Evolutionary conservation across 352 stramenopile species (phyloP), one percentile per base, ranked within the genome.

Genomic region (Phytopythium sindhum): DNA sequence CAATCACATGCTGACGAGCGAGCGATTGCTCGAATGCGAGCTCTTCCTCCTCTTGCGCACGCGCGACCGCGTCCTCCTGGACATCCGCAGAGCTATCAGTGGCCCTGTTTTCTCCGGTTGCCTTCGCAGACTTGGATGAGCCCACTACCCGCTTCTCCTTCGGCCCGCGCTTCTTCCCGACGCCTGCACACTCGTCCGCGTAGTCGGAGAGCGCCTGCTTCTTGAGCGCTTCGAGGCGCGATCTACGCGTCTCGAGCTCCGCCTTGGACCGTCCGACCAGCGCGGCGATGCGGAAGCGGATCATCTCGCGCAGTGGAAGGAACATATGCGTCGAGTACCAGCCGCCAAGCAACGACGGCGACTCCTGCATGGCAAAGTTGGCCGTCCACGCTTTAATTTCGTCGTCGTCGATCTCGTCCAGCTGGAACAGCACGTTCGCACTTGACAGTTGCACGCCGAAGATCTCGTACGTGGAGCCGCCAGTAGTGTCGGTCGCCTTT

Each of bases 291-390:
- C 83, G 85, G 60, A 81, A 72, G 19, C 84, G 77, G 45, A 94
- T 82, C 41, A 92, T 90, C 63, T 94, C 85, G 15, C 85, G 85
- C 47, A 94, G 63, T 10, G 80, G 77, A 55, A 89, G 42, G 47
- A 94, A 94, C 83, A 94, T 89, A 54, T 90, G 81, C 35, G 81
- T 84, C 23, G 85, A 80, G 70, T 85, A 94, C 85, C 85, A 94
- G 4, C 85, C 85, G 29, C 81, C 80, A 4, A 91, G 73, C 17
- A 94, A 65, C 33, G 81, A 81, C 23, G 85, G 81, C 37, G 64
- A 66, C 24, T 72, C 57, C 42, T 76, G 78, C 53, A 72, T 69
- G 23, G 68, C 23, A 29, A 91, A 91, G 41, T 80, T 69, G 53
- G 72, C 63, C 15, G 66, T 80, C 83, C 83, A 91, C 44, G 67